Percentiles rank a stretch among this genome's conserved stretches.
phyloP scores from a whole-genome alignment of 768 basidiomycete species.

The Boletus rubroflammeus region DNA sequence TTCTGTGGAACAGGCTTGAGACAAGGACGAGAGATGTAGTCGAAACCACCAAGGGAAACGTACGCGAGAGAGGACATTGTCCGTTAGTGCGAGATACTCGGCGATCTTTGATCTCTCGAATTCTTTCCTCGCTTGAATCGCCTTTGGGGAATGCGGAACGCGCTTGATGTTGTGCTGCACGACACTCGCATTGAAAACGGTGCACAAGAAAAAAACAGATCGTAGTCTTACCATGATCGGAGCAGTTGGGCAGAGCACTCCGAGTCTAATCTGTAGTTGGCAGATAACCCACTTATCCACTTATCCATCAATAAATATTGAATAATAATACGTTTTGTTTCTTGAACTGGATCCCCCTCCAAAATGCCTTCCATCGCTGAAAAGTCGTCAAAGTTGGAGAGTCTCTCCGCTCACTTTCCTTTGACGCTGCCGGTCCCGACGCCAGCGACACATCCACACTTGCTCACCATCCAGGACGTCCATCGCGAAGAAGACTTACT shows the following conservation, averaged over 20 bases:
- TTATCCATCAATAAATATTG: slow-evolving; percentile 4
- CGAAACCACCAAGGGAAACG: slow-evolving; percentile 17
- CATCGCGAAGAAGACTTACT: slow-evolving; percentile 92
- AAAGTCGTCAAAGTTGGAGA: slow-evolving; percentile 46
- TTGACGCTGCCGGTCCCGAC: slow-evolving; percentile 82
- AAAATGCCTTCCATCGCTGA: slow-evolving; percentile 58
- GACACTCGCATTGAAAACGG: neutral
- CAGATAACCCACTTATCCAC: slow-evolving; percentile 3
- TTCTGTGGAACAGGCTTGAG: slow-evolving; percentile 47
- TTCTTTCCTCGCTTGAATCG: slow-evolving; percentile 59
- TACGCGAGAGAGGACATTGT: slow-evolving; percentile 64
- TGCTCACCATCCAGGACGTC: slow-evolving; percentile 73
- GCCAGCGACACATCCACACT: slow-evolving; percentile 70
- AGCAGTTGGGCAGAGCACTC: neutral
- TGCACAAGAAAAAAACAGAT: neutral
- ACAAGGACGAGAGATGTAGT: neutral
- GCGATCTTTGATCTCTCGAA: slow-evolving; percentile 74
- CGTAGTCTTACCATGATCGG: slow-evolving; percentile 25
- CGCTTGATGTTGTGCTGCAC: slow-evolving; percentile 70
- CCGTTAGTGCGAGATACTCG: slow-evolving; percentile 66
- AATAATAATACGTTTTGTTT: neutral
- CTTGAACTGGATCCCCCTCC: neutral
- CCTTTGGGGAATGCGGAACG: slow-evolving; percentile 53
- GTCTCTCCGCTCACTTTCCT: slow-evolving; percentile 64
- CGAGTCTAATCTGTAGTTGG: neutral